phyloP scores from a whole-genome alignment of 2,329 filamentous ascomycete genomes.

The Beauveria pseudobassiana region DNA sequence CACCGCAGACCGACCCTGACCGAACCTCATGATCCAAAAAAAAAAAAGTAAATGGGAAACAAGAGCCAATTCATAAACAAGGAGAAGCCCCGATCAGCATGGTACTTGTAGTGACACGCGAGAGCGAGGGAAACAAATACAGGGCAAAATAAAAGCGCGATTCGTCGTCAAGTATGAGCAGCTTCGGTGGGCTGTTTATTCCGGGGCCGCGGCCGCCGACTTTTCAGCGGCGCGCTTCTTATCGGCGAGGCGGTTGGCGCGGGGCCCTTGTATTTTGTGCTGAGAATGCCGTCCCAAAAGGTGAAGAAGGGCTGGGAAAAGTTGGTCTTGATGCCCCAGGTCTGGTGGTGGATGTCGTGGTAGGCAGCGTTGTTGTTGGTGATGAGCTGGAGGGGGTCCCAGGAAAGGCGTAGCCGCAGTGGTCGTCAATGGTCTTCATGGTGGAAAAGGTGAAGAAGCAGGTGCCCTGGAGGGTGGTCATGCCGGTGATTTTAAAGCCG shows the following conservation, averaged over 20 bases:
- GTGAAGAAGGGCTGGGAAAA: constrained; percentile 91
- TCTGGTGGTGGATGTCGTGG: constrained; percentile 97
- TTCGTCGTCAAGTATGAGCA: background rate
- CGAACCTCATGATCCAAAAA: constrained; percentile 17
- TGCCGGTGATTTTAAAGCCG: constrained; percentile 70
- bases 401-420: constrained; percentile 93
- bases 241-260: constrained; percentile 31
- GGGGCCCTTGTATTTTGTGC: constrained; percentile 74
- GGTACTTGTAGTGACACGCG: background rate
- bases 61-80: background rate
- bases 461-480: constrained; percentile 83
- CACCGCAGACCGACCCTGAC: constrained; percentile 1
- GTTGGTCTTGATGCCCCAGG: constrained; percentile 97
- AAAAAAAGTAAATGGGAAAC: constrained; percentile 14
- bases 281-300: constrained; percentile 80
- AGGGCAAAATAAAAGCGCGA: background rate
- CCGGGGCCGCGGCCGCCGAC: background rate
- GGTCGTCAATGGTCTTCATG: constrained; percentile 95
- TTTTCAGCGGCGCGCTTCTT: constrained; percentile 25
- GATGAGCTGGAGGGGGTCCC: constrained; percentile 85
- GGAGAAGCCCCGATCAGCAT: background rate
- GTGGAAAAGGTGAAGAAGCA: constrained; percentile 83
- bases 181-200: background rate
- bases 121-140: background rate
- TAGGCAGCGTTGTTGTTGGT: constrained; percentile 94